Percentiles rank a stretch among this genome's conserved stretches.
Conservation (phyloP, 176 grass and related monocot species). For the Oryza meridionalis region DNA sequence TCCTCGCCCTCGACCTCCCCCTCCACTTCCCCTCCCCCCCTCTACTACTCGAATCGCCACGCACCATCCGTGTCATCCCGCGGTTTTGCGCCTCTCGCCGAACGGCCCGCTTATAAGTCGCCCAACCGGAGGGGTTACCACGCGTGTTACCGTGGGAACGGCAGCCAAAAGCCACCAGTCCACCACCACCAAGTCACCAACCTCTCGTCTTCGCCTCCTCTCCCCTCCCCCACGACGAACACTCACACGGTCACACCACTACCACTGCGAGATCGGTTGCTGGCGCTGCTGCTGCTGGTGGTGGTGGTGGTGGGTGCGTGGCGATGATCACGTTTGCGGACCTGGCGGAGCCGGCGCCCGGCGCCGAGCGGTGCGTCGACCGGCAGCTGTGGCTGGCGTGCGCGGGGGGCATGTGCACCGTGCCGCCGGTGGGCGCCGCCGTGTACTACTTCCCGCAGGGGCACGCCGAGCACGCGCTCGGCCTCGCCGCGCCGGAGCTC, state of each 20-base stretch:
- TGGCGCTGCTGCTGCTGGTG: not conserved
- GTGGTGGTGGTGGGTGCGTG: not conserved
- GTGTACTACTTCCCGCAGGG: constrained; percentile 99
- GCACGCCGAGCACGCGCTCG: constrained; percentile 89
- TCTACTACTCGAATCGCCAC: not conserved
- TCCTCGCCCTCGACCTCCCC: too few species aligned
- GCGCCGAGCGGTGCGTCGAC: constrained; percentile 65
- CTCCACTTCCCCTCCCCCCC: too few species aligned
- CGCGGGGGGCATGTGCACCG: constrained; percentile 88
- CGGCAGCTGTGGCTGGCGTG: constrained; percentile 93
- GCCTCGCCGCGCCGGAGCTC: constrained; percentile 40
- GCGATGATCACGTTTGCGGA: constrained; percentile 76
- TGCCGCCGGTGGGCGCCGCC: constrained; percentile 67
- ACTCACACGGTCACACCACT: not conserved
- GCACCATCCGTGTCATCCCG: not conserved
- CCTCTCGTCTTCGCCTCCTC: not conserved
- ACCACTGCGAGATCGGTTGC: constrained; percentile 21
- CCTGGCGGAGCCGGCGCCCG: constrained; percentile 58
- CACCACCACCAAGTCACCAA: too few species aligned
- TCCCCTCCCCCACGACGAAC: not conserved
- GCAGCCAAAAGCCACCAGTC: not conserved
- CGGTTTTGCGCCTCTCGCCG: too few species aligned
- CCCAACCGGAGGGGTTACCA: not conserved
- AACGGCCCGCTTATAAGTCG: not conserved
- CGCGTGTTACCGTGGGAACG: not conserved